Percentiles rank a stretch among this genome's conserved stretches.
Conservation (phyloP, 352 stramenopile species). For the Phytophthora palmivora region DNA sequence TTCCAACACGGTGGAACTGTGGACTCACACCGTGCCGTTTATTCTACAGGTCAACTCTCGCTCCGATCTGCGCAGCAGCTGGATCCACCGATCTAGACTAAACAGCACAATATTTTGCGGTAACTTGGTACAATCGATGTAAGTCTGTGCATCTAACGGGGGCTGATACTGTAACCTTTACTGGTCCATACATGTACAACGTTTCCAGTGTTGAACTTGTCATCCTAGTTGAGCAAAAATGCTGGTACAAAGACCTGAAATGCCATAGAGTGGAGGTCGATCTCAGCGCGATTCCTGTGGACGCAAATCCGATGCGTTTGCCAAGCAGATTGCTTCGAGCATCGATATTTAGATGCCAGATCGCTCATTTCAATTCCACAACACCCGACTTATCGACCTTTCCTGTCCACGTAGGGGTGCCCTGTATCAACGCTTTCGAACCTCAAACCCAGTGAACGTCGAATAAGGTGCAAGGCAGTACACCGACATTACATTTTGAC, state of each 20-base stretch:
- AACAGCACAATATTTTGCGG: background rate
- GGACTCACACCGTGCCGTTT: constrained; percentile 5
- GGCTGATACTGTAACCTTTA: too few species aligned
- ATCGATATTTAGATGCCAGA: background rate
- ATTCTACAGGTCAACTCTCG: constrained; percentile 23
- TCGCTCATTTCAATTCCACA: too few species aligned
- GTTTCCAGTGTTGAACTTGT: constrained; percentile 15
- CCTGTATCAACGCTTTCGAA: constrained; percentile 7
- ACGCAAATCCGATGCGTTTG: constrained; percentile 20
- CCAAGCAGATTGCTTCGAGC: background rate
- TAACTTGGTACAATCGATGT: background rate
- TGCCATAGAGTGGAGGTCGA: constrained; percentile 26
- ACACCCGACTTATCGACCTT: too few species aligned
- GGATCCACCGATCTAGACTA: constrained; percentile 8
- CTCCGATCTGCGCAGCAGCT: constrained; percentile 19
- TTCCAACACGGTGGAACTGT: constrained; percentile 2
- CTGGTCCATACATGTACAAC: too few species aligned
- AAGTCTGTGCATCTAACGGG: constrained; percentile 2
- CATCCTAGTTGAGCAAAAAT: too few species aligned
- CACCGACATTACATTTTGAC: too few species aligned
- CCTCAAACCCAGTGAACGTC: too few species aligned
- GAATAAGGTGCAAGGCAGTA: background rate
- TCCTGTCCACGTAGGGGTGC: too few species aligned
- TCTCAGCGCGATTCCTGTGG: constrained; percentile 9
- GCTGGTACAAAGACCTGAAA: constrained; percentile 16